These are phyloP conservation scores for Planoprotostelium fungivorum DNA, from an alignment of 78 protist species.

Conservation along the genomic window DNA sequence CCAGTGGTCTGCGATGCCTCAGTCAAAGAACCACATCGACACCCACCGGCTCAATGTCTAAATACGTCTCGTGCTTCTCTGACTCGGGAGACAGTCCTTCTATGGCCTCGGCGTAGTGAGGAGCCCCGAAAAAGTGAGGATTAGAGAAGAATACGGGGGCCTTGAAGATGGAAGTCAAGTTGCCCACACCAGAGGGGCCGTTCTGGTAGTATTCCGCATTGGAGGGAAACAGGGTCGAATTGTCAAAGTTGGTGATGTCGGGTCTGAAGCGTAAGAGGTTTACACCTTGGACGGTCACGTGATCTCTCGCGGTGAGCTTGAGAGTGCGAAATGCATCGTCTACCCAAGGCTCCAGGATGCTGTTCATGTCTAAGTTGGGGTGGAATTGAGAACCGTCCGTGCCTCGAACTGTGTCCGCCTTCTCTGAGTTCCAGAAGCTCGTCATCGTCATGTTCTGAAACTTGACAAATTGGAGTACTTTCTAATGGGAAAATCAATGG, in stretches of 20 bases:
- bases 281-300: background rate
- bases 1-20: background rate
- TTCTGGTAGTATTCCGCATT: background rate
- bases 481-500: background rate
- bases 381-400: background rate
- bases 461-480: background rate
- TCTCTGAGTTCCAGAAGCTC: background rate
- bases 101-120: background rate
- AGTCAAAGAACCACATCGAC: background rate
- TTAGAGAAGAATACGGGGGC: background rate
- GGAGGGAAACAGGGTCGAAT: background rate
- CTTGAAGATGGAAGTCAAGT: background rate
- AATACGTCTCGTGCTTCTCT: background rate
- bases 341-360: background rate
- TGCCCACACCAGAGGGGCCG: background rate
- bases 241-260: background rate
- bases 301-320: background rate
- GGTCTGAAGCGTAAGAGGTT: background rate
- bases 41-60: background rate
- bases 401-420: background rate
- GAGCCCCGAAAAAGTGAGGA: background rate
- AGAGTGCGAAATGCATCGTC: background rate
- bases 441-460: background rate
- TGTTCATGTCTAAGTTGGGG: background rate
- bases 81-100: background rate